Conservation (phyloP, 2,329 filamentous ascomycete genomes). For the Penicillium sp. region DNA sequence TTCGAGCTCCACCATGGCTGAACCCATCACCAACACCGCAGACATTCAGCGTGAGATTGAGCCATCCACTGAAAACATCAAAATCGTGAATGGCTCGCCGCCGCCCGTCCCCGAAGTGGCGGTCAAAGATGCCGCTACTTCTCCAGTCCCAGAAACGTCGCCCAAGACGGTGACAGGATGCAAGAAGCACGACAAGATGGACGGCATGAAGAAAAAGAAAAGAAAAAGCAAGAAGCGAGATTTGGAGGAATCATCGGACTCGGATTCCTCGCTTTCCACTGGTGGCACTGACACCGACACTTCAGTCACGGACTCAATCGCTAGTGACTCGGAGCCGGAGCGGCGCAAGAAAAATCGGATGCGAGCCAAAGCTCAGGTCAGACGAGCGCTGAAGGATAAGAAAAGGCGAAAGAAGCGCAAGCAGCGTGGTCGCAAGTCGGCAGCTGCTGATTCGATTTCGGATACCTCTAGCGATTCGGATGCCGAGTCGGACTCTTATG, state of each 20-base stretch:
- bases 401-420: constrained; percentile 37
- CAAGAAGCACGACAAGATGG: constrained; percentile 34
- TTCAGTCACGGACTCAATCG: constrained; percentile 16
- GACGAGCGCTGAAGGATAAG: constrained; percentile 30
- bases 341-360: constrained; percentile 36
- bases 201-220: constrained; percentile 13
- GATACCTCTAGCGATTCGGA: constrained; percentile 29
- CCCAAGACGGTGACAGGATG: constrained; percentile 27
- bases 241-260: constrained; percentile 11
- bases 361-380: constrained; percentile 38
- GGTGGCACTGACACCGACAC: constrained; percentile 20
- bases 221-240: constrained; percentile 23
- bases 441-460: constrained; percentile 5
- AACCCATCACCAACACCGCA: constrained; percentile 23
- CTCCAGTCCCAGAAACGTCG: constrained; percentile 25
- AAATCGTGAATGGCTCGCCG: constrained; percentile 12
- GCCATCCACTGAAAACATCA: constrained; percentile 24
- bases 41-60: constrained; percentile 35
- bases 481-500: constrained; percentile 17
- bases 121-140: constrained; percentile 20
- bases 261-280: constrained; percentile 21
- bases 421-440: constrained; percentile 38
- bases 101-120: constrained; percentile 16
- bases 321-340: constrained; percentile 26
- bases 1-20: constrained; percentile 28